Percentiles rank a stretch among this genome's conserved stretches.
Conservation (phyloP, 805 yeast genomes). For the Suhomyces tanzawaensis region DNA sequence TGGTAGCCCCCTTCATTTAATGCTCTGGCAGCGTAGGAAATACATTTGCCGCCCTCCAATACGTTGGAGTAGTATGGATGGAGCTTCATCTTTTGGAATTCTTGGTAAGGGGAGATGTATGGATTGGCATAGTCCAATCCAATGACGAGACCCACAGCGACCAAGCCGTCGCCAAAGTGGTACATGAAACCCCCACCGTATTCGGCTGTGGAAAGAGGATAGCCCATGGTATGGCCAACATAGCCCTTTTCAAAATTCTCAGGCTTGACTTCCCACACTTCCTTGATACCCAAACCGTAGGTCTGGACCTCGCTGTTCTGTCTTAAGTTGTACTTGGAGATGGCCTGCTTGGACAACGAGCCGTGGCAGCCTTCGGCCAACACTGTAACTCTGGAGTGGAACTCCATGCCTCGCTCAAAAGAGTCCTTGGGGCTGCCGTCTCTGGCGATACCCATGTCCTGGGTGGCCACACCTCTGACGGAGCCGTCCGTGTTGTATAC, state of each 20-base stretch:
- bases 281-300: conserved; percentile 93
- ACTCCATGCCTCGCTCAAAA: conserved; percentile 98
- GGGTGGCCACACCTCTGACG: conserved; percentile 89
- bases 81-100: conserved; percentile 89
- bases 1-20: conserved; percentile 97
- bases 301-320: conserved; percentile 72
- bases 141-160: conserved; percentile 88
- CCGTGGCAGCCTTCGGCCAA: conserved; percentile 99
- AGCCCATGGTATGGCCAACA: conserved; percentile 87
- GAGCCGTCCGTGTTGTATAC: conserved; percentile 56
- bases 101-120: conserved; percentile 91
- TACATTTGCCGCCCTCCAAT: conserved; percentile 85
- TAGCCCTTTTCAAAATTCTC: conserved; percentile 77
- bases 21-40: conserved; percentile 94
- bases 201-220: conserved; percentile 67
- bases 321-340: conserved; percentile 67
- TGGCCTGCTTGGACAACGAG: conserved; percentile 75
- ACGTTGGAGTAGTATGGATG: conserved; percentile 80
- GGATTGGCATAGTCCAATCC: conserved; percentile 96
- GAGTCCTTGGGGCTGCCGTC: conserved; percentile 72
- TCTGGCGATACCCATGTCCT: conserved; percentile 82
- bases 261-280: conserved; percentile 92
- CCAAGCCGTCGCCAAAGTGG: conserved; percentile 92
- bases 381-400: conserved; percentile 84
- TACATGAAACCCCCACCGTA: conserved; percentile 98